These are phyloP conservation scores for Gillenia trifoliata DNA, from an alignment of 306 rosid species.

Conservation along the genomic window DNA sequence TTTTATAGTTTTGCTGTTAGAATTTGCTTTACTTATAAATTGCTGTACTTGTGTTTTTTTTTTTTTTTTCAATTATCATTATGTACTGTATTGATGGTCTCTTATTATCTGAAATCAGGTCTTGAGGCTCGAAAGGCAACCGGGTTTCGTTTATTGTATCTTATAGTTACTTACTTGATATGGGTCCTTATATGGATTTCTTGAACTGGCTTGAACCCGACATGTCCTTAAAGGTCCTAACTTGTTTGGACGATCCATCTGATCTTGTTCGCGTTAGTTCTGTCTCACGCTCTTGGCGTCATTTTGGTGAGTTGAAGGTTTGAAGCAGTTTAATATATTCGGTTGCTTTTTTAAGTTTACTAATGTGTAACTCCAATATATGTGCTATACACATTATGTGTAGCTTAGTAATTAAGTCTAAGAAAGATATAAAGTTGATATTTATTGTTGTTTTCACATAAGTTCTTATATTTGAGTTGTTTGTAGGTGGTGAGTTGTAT, in stretches of 20 bases:
- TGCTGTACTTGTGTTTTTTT: background rate
- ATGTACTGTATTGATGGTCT: background rate
- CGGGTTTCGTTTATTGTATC: slow-evolving; percentile 15
- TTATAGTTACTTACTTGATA: slow-evolving; percentile 14
- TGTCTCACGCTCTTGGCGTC: slow-evolving; percentile 65
- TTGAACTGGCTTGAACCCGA: slow-evolving; percentile 47
- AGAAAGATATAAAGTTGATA: background rate
- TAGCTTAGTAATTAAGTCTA: background rate
- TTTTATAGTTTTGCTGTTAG: background rate
- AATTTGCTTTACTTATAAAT: background rate
- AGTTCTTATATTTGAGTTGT: background rate
- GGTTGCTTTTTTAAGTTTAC: background rate
- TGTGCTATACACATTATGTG: background rate
- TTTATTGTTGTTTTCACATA: background rate
- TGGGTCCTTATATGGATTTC: slow-evolving; percentile 48
- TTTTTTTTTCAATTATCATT: background rate
- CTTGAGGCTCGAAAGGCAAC: slow-evolving; percentile 28
- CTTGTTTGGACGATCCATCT: slow-evolving; percentile 55
- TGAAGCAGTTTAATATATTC: background rate
- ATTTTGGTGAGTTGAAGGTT: slow-evolving; percentile 61
- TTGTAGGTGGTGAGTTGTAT: background rate
- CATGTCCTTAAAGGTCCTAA: slow-evolving; percentile 41
- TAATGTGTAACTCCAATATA: background rate
- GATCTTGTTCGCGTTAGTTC: slow-evolving; percentile 52
- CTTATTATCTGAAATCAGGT: slow-evolving; percentile 28